Base-by-base conservation (phyloP, 1,284 basidiomycete genomes). In the Cryptococcus sp. region DNA sequence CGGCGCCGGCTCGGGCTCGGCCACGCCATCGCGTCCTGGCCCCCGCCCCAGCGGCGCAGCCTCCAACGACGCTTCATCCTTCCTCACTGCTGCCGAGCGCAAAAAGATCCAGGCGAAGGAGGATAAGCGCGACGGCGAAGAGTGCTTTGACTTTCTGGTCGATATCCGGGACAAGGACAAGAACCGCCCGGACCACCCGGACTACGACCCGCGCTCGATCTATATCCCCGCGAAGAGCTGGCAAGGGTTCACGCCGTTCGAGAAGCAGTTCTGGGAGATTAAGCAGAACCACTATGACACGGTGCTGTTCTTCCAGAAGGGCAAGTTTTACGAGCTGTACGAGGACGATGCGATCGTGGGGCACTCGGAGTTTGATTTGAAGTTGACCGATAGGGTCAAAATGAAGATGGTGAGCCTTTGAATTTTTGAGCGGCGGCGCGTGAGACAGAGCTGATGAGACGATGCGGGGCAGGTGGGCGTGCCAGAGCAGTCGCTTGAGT, bases 231-330 rank as follows among this genome's bases (percentile, higher is more conserved):
- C 82, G 33, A 83, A 79, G 48, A 86, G 87, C 0, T 96, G 93
- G 92, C 80, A 81, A 16, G 79, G 81, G 1, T 96, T 99, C 69
- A 94, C 93, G 0, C 93, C 94, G 0, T 99, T 99, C 70, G 95
- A 99, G 79, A 64, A 61, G 46, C 66, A 92, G 85, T 96, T 96
- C 74, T 96, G 93, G 93, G 88, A 91, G 81, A 97, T 97, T 79
- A 97, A 97, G 74, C 90, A 93, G 77, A 88, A 92, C 67, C 91
- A 95, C 70, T 93, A 85, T 70, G 92, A 95, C 77, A 94, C 91
- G 6, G 87, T 98, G 18, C 78, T 98, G 43, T 98, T 98, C 81
- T 98, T 98, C 79, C 95, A 98, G 76, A 97, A 91, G 64, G 64
- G 68, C 53, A 70, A 68, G 56, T 69, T 79, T 57, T 67, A 77